phyloP scores from a whole-genome alignment of 2,329 filamentous ascomycete genomes.

The Aureobasidium lini region DNA sequence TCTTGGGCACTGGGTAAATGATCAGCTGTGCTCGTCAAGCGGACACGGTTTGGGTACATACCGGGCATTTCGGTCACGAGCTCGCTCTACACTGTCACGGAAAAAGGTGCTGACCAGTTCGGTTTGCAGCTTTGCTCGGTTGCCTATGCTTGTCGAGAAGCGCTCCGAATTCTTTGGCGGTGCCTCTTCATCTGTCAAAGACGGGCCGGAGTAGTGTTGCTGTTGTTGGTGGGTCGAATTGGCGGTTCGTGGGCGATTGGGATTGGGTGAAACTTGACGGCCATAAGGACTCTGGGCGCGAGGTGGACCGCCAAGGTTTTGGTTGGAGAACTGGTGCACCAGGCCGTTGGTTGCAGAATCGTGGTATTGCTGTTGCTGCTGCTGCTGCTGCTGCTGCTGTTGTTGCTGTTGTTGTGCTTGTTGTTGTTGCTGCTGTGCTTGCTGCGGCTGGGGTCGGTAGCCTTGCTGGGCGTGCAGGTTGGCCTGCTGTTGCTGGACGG shows the following conservation, averaged over 20 bases:
- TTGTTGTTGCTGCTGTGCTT: constrained; percentile 37
- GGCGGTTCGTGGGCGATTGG: constrained; percentile 75
- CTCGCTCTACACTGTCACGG: constrained; percentile 95
- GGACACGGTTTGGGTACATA: neutral
- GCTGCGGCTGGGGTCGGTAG: constrained; percentile 43
- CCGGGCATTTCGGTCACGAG: constrained; percentile 59
- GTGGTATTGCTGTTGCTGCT: constrained; percentile 45
- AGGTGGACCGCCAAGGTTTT: constrained; percentile 68
- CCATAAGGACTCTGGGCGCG: constrained; percentile 61
- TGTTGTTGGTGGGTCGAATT: constrained; percentile 33
- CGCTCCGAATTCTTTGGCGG: constrained; percentile 75
- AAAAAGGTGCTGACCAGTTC: constrained; percentile 73
- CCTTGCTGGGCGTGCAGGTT: constrained; percentile 32
- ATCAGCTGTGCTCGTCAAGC: constrained; percentile 18
- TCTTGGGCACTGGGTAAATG: constrained; percentile 66
- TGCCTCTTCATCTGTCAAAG: constrained; percentile 54
- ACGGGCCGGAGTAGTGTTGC: constrained; percentile 46
- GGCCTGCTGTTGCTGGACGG: constrained; percentile 42
- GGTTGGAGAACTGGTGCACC: constrained; percentile 93
- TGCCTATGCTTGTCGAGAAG: constrained; percentile 79
- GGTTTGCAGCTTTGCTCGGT: constrained; percentile 59
- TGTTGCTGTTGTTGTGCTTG: constrained; percentile 41
- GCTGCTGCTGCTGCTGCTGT: constrained; percentile 38
- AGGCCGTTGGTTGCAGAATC: constrained; percentile 84
- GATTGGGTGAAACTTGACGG: constrained; percentile 57